A percentile compares a stretch with the other conserved stretches of the same genome.
Evolutionary conservation across 2,329 filamentous ascomycete genomes (phyloP).

Genomic region (Daldinia sp.): DNA sequence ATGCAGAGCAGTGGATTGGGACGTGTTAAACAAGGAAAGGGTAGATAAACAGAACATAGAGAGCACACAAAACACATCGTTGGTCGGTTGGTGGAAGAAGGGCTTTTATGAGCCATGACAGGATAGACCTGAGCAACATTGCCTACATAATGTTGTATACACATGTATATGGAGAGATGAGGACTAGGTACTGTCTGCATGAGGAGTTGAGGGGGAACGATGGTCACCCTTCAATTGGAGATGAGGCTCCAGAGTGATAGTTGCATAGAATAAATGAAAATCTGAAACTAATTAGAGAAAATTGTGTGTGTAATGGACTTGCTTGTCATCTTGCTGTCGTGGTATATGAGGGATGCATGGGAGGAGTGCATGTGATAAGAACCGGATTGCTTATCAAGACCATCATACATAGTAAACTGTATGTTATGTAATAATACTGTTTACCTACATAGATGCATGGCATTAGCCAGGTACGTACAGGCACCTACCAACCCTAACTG

Average conservation of each 20-base stretch:
- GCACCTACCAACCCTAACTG: constrained; percentile 58
- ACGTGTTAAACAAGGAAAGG: constrained; percentile 32
- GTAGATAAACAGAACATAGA: constrained; percentile 41
- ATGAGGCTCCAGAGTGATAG: constrained; percentile 12
- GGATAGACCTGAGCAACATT: constrained; percentile 8
- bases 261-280: constrained; percentile 23
- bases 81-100: constrained; percentile 14
- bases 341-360: not conserved
- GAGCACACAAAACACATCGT: constrained; percentile 19
- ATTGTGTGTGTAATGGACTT: not conserved
- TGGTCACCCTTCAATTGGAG: constrained; percentile 2
- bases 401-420: not conserved
- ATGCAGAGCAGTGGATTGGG: constrained; percentile 10
- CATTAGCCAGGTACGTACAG: not conserved
- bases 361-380: constrained; percentile 2
- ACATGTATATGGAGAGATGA: constrained; percentile 12
- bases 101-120: constrained; percentile 1
- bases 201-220: not conserved
- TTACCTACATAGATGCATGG: not conserved
- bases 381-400: not conserved
- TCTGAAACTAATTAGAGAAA: constrained; percentile 13
- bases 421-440: not conserved
- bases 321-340: not conserved
- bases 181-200: not conserved
- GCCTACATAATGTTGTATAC: constrained; percentile 1